Evolutionary conservation across 441 rosid genomes (phyloP).

Genomic region (Melastoma candidum): DNA sequence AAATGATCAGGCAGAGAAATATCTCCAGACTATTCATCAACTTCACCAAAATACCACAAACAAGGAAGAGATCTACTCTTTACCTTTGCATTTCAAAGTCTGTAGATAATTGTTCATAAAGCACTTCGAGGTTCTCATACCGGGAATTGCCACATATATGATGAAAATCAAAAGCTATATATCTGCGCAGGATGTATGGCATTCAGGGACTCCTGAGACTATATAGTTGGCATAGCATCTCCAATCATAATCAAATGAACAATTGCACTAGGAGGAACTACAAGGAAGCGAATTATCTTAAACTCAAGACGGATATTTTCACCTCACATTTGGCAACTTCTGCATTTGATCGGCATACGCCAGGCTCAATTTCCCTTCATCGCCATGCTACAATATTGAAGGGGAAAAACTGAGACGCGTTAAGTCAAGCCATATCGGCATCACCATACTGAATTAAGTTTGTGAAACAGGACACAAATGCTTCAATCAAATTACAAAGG

Average conservation of each 20-base stretch:
- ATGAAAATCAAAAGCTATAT: slow-evolving; percentile 79
- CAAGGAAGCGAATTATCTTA: slow-evolving; percentile 4
- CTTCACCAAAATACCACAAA: slow-evolving; percentile 19
- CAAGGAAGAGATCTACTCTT: slow-evolving; percentile 12
- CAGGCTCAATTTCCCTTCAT: slow-evolving; percentile 73
- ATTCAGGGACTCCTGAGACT: no score
- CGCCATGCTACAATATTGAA: slow-evolving; percentile 59
- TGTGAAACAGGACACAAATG: no score
- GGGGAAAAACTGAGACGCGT: background rate
- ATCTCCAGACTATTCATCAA: slow-evolving; percentile 28
- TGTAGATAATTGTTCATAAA: slow-evolving; percentile 67
- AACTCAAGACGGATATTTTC: slow-evolving; percentile 23
- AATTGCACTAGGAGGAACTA: no score
- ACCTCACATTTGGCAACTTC: slow-evolving; percentile 88
- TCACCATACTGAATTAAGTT: no score
- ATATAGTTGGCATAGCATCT: no score
- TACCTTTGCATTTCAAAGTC: slow-evolving; percentile 86
- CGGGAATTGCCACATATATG: slow-evolving; percentile 71
- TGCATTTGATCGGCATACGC: slow-evolving; percentile 75
- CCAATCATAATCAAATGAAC: no score
- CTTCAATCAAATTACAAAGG: no score
- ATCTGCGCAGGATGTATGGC: slow-evolving; percentile 38
- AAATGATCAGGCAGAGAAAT: slow-evolving; percentile 35
- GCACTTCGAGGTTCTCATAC: slow-evolving; percentile 63
- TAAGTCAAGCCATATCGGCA: no score